Percentiles rank a stretch among this genome's conserved stretches.
phyloP scores from a whole-genome alignment of 495 filamentous ascomycete genomes.

The Aspergillus asperescens region DNA sequence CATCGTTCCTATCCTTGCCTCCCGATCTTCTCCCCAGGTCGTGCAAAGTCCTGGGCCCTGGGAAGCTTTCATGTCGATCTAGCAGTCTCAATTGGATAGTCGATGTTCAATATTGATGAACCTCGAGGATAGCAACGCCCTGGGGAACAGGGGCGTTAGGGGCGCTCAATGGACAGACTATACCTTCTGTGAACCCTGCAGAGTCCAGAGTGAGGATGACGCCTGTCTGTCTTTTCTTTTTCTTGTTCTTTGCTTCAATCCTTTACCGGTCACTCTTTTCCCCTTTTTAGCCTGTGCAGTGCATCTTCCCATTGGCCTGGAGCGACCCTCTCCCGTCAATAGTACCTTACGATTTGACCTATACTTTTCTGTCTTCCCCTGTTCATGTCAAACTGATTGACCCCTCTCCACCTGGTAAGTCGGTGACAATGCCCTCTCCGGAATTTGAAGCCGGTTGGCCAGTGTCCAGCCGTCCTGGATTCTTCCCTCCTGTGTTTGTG shows the following conservation, averaged over 20 bases:
- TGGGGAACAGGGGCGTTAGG: background rate
- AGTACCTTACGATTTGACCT: slow-evolving; percentile 18
- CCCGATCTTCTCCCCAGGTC: slow-evolving; percentile 1
- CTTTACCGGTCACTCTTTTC: background rate
- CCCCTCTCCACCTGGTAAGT: background rate
- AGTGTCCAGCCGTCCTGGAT: background rate
- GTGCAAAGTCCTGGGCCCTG: slow-evolving; percentile 11
- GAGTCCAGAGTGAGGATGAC: background rate
- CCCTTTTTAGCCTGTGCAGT: background rate
- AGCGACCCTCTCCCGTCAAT: slow-evolving; percentile 15
- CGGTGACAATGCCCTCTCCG: background rate
- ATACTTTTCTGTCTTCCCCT: slow-evolving; percentile 12
- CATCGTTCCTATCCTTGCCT: slow-evolving; percentile 7
- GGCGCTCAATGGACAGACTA: background rate
- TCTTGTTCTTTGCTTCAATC: background rate
- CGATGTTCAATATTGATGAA: background rate
- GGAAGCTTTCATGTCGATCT: slow-evolving; percentile 21
- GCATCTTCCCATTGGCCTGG: slow-evolving; percentile 13
- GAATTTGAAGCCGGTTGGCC: background rate
- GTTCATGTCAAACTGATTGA: slow-evolving; percentile 17
- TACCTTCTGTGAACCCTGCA: background rate
- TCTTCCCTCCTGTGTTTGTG: background rate
- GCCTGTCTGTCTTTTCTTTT: slow-evolving; percentile 5
- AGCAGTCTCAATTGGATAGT: background rate
- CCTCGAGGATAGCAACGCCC: background rate